Base-by-base conservation (phyloP, 2,329 filamentous ascomycete species). In the Orbilia ellipsospora region DNA sequence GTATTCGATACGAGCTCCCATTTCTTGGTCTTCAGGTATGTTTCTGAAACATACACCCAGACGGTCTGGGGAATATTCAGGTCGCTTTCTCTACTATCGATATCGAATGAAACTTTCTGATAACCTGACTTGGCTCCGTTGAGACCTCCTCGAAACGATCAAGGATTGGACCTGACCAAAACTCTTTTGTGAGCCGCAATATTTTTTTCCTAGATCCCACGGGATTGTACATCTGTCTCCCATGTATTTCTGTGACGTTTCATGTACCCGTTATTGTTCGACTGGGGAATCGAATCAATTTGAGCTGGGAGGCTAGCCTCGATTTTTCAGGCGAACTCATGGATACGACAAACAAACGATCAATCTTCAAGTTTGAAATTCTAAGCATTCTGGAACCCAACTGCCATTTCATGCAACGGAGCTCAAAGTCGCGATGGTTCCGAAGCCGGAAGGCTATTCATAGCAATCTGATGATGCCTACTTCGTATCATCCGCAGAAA, bases 401-500 rank as follows among this genome's bases (percentile, higher is more conserved):
- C 5, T 36, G 31, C 31, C 31, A 36, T 36, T 7, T 36, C 31
- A 36, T 36, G 31, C 2, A 36, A 36, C 8, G 31, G 8, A 23
- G 23, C 23, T 23, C 23, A 23, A 23, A 36, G 31, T 36, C 31
- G 31, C 16, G 44, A 18, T 48, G 44, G 15, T 48, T n/a, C 16
- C 44, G 59, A 52, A 56, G 51, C 48, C 56, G 42, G 52, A 45
- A 26, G 42, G 44, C 69, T 75, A 75, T 75, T 69, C 59, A 75
- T 75, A 75, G 64, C 51, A 57, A 63, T 63, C 50, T 31, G 52
- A 51, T 60, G 59, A 57, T 68, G 72, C 72, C 63, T 74, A 68
- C 51, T 57, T 36, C 10, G 31, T 36, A 36, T 36, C 31, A 45
- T 16, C 45, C 28, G 28, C 18, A 40, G 6, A 55, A 51, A 20